Base-by-base conservation (phyloP, 1,139 yeast species). In the Yamadazyma diddensiae region DNA sequence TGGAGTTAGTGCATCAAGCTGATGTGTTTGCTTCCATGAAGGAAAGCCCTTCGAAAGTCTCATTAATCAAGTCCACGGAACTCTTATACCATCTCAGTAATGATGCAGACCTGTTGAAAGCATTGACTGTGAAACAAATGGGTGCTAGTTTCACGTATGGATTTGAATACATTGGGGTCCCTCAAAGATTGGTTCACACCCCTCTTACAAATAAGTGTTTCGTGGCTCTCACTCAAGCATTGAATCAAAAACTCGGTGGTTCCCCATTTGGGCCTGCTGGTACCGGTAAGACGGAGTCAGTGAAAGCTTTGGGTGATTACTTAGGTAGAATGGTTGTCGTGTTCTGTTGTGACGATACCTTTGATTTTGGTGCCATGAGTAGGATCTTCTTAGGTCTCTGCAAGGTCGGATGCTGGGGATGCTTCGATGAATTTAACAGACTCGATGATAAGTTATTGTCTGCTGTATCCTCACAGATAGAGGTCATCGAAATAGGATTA, bases 251-350 rank as follows among this genome's bases (percentile, higher is more conserved):
- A 25, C 62, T 79, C 10, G 97, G 97, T n/a, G 95, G 95, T 0
- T 82, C 95, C 1, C 86, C 95, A 1, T 80, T 82, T 57, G 98
- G 98, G 0, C 97, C 98, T 2, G 97, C 98, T 3, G 98, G 97
- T 30, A 92, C 97, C 0, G 98, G 97, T 46, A 90, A 92, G 53
- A 92, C 98, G 0, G 98, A 92, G 52, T 73, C 95, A 0, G 73
- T 90, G 15, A 92, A 92, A 52, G 86, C 95, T 0, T 64, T 90
- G 19, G 97, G 95, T 1, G 78, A 78, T 29, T 78, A 77, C 28
- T 59, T 92, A 9, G 98, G 97, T 7, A 73, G 78, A 41, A 77
- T 79, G 74, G 96, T 88, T 0, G 55, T 84, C 8, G 95, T 90
- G 0, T 90, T 92, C 52, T 81, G 87, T 53, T 92, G 97, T 61